These are phyloP conservation scores for Zygotorulaspora chibaensis DNA, from an alignment of 805 yeast species.

Conservation along the genomic window DNA sequence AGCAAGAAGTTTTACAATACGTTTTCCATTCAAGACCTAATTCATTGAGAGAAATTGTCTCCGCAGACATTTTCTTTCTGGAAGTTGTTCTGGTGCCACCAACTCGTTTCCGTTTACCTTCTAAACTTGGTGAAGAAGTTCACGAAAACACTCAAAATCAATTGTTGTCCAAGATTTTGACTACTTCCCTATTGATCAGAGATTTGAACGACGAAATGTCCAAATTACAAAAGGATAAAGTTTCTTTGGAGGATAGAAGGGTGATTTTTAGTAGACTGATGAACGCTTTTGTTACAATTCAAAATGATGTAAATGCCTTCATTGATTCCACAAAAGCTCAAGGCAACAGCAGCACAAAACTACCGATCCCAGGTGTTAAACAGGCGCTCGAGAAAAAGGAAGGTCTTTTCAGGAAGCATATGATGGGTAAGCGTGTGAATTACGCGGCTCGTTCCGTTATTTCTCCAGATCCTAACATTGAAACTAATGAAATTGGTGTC, in stretches of 20 bases:
- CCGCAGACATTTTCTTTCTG: constrained; percentile 84
- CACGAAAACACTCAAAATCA: constrained; percentile 95
- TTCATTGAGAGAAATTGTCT: constrained; percentile 40
- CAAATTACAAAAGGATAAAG: constrained; percentile 52
- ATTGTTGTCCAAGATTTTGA: constrained; percentile 71
- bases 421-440: constrained; percentile 99
- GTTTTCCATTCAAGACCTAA: constrained; percentile 81
- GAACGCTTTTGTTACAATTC: constrained; percentile 93
- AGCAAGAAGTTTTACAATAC: constrained; percentile 60
- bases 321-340: constrained; percentile 89
- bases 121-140: constrained; percentile 91
- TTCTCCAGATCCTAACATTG: constrained; percentile 97
- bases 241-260: constrained; percentile 66
- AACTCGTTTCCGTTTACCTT: constrained; percentile 94
- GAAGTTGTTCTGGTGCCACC: constrained; percentile 91
- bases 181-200: constrained; percentile 75
- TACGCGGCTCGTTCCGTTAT: constrained; percentile 98
- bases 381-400: constrained; percentile 98
- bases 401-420: constrained; percentile 95
- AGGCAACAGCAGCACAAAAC: constrained; percentile 57
- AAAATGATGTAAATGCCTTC: constrained; percentile 90
- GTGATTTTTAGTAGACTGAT: constrained; percentile 80
- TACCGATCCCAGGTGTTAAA: constrained; percentile 89
- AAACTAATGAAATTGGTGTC: constrained; percentile 96
- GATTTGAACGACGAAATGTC: constrained; percentile 85